Evolutionary conservation across 371 early-diverging fungal species (phyloP).

Genomic region (Lichtheimia hyalospora): DNA sequence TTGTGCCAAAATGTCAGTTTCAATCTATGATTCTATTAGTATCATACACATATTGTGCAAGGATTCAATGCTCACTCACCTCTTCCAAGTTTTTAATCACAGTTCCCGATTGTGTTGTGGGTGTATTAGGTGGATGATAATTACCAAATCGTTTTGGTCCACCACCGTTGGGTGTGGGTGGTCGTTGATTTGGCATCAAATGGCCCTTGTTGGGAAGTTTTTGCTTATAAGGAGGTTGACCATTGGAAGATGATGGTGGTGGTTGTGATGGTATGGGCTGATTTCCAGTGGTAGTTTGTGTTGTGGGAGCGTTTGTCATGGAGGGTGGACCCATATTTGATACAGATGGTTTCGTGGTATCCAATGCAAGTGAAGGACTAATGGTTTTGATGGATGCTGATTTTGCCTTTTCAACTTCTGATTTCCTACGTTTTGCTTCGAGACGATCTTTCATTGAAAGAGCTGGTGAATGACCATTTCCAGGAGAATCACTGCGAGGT

Average conservation of each 20-base stretch:
- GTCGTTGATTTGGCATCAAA: conserved; percentile 5
- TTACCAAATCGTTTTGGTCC: too few relatives aligned
- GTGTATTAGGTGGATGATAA: background rate
- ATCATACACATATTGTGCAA: background rate
- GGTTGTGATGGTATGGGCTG: background rate
- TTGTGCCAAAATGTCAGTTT: background rate
- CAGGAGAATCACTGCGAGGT: background rate
- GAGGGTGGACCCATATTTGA: background rate
- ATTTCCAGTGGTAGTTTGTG: background rate
- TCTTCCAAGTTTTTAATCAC: background rate
- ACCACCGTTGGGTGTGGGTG: background rate
- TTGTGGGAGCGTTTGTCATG: background rate
- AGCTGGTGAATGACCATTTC: background rate
- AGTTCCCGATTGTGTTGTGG: background rate
- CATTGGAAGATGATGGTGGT: background rate
- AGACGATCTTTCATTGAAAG: background rate
- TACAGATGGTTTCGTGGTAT: background rate
- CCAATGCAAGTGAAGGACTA: background rate
- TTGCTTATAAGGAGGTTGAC: conserved; percentile 16
- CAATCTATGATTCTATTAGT: background rate
- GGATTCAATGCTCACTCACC: background rate
- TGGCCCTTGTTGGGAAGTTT: conserved; percentile 24
- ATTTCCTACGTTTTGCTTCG: conserved; percentile 16
- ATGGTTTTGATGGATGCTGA: background rate
- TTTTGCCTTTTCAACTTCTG: conserved; percentile 6